Conservation (phyloP, 1,139 yeast genomes). For the Pichia norvegensis region DNA sequence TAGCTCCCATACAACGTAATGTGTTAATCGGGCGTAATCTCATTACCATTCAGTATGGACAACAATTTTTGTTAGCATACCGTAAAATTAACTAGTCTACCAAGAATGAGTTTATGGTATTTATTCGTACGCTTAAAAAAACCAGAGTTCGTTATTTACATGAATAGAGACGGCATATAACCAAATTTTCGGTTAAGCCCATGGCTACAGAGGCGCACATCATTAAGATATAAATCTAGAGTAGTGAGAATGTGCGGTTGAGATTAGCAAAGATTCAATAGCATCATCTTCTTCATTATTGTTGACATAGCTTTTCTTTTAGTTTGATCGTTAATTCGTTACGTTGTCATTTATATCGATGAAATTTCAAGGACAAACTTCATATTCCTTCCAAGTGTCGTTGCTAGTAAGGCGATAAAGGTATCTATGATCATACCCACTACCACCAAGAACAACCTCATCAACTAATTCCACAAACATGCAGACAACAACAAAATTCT, state of each 20-base stretch:
- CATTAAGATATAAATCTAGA: not conserved
- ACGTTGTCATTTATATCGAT: not conserved
- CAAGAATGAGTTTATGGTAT: too few species aligned
- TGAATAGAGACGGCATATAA: not conserved
- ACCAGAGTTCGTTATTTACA: not conserved
- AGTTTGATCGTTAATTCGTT: not conserved
- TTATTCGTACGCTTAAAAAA: too few species aligned
- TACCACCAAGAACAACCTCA: conserved; percentile 46
- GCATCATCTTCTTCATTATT: not conserved
- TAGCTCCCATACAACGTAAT: too few species aligned
- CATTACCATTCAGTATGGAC: too few species aligned
- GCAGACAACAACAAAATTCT: conserved; percentile 62
- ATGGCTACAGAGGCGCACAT: not conserved
- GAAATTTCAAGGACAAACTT: conserved; percentile 55
- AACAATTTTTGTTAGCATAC: too few species aligned
- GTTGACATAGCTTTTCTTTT: not conserved
- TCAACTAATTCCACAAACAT: conserved; percentile 72
- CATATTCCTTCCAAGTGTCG: conserved; percentile 69
- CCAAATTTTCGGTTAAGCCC: not conserved
- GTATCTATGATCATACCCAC: conserved; percentile 43
- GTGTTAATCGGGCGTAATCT: too few species aligned
- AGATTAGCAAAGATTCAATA: too few species aligned
- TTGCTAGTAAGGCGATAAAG: conserved; percentile 42
- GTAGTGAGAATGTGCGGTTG: too few species aligned
- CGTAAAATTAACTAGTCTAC: too few species aligned